phyloP scores from a whole-genome alignment of 352 stramenopile genomes.

The Globisporangium solare region DNA sequence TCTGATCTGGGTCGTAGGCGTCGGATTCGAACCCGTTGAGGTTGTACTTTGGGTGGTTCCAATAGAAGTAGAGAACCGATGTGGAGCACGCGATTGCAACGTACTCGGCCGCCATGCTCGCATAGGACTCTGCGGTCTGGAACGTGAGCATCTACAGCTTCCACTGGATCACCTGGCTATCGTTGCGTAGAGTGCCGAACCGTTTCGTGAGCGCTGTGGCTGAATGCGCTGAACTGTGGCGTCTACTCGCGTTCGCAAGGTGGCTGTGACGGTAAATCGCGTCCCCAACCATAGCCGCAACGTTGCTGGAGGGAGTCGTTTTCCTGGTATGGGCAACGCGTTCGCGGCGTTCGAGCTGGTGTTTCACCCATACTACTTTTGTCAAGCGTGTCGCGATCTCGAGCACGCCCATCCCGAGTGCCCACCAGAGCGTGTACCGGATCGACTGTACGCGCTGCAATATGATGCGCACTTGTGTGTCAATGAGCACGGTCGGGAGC shows the following conservation, averaged over 20 bases:
- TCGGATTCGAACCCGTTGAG: background rate
- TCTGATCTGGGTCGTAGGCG: too few relatives aligned
- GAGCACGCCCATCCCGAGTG: constrained; percentile 19
- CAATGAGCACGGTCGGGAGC: constrained; percentile 34
- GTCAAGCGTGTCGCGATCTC: constrained; percentile 21
- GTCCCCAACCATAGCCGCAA: too few relatives aligned
- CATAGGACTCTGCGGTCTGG: constrained; percentile 24
- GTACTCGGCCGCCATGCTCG: constrained; percentile 19
- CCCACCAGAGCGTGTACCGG: constrained; percentile 15
- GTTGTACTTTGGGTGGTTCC: constrained; percentile 7
- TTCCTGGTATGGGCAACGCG: too few relatives aligned
- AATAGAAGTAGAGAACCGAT: constrained; percentile 9
- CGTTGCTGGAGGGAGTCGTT: too few relatives aligned
- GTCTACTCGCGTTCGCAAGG: too few relatives aligned
- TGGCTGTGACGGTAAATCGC: too few relatives aligned
- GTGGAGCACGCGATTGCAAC: constrained; percentile 8
- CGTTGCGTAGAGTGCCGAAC: too few relatives aligned
- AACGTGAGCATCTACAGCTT: constrained; percentile 15
- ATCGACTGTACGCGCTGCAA: constrained; percentile 21
- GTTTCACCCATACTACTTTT: constrained; percentile 8
- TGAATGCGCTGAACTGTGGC: too few relatives aligned
- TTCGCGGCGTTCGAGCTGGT: too few relatives aligned
- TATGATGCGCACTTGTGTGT: constrained; percentile 35
- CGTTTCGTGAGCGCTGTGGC: too few relatives aligned
- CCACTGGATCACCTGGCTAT: background rate